Evolutionary conservation across 1,284 basidiomycete genomes (phyloP), one percentile per base, ranked within the genome.

Genomic region (Irpex rosettiformis): DNA sequence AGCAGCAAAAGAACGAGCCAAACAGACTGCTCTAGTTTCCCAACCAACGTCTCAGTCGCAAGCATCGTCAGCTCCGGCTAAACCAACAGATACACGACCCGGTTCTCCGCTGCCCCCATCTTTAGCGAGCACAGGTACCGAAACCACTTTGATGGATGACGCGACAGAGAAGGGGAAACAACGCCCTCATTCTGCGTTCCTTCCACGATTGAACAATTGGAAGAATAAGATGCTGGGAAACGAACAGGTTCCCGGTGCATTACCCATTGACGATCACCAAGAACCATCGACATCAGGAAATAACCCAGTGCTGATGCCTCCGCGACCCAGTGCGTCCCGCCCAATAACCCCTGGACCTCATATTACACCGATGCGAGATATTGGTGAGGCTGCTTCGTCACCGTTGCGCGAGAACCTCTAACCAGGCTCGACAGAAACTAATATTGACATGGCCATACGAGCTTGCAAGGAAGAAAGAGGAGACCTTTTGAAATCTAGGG

Each of bases 371-470:
- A 73, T 81, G 53, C 80, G 77, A 58, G 79, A 81, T 60, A 89
- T 90, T 47, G 73, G 88, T 88, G 64, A n/a, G n/a, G n/a, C n/a
- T n/a, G n/a, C n/a, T n/a, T n/a, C n/a, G n/a, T n/a, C n/a, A n/a
- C n/a, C n/a, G n/a, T n/a, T n/a, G n/a, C n/a, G n/a, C n/a, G n/a
- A n/a, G n/a, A n/a, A n/a, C n/a, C n/a, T 1, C 42, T 33, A 33
- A 29, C n/a, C 8, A 28, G 28, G 49, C 42, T 29, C 16, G 21
- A 25, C 58, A 90, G 88, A 79, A 4, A 79, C 82, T 3, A 89
- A 89, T 61, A 87, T 91, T 55, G 80, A 88, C 45, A 83, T 86
- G 73, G 93, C 93, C 1, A 83, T 96, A 62, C 84, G 79, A 57
- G 91, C 89, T 0, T 94, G 89, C 70, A 80, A 83, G 53, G 82